phyloP scores from a whole-genome alignment of 306 rosid species.

The Malus sieversii region DNA sequence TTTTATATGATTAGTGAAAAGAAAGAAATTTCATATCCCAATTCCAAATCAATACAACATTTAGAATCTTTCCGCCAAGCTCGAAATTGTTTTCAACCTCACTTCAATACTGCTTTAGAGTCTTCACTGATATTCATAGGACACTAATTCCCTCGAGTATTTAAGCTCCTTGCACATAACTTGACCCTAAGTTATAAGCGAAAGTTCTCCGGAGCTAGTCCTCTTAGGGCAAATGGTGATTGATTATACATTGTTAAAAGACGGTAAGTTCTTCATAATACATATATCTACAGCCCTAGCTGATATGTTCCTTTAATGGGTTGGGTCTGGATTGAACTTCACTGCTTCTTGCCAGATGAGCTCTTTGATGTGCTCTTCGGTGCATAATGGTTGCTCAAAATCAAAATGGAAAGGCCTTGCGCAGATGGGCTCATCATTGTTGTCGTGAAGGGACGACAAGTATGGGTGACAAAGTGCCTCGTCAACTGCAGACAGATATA shows the following conservation, averaged over 20 bases:
- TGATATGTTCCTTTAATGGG: conserved; percentile 17
- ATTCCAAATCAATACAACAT: conserved; percentile 19
- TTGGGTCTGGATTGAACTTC: conserved; percentile 76
- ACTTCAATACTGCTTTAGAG: conserved; percentile 8
- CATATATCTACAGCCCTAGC: conserved; percentile 20
- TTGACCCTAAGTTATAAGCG: background rate
- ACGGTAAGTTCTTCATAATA: conserved; percentile 8
- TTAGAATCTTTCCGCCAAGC: conserved; percentile 14
- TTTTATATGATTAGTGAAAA: conserved; percentile 9
- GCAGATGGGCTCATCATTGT: conserved; percentile 79
- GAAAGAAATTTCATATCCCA: conserved; percentile 1
- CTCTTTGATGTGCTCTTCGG: conserved; percentile 84
- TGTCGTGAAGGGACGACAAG: conserved; percentile 75
- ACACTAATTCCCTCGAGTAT: conserved; percentile 2
- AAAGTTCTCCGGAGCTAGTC: conserved; percentile 14
- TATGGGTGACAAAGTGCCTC: conserved; percentile 89
- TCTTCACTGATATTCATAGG: conserved; percentile 2
- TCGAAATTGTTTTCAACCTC: conserved; percentile 1
- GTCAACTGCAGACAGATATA: conserved; percentile 50
- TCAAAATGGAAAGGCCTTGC: conserved; percentile 69
- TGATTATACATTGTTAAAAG: conserved; percentile 1
- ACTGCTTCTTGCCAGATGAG: conserved; percentile 85
- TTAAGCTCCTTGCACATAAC: background rate
- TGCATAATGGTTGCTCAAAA: conserved; percentile 83
- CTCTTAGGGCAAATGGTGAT: conserved; percentile 7